Evolutionary conservation across 352 stramenopile genomes (phyloP).

Genomic region (Pythium biforme): DNA sequence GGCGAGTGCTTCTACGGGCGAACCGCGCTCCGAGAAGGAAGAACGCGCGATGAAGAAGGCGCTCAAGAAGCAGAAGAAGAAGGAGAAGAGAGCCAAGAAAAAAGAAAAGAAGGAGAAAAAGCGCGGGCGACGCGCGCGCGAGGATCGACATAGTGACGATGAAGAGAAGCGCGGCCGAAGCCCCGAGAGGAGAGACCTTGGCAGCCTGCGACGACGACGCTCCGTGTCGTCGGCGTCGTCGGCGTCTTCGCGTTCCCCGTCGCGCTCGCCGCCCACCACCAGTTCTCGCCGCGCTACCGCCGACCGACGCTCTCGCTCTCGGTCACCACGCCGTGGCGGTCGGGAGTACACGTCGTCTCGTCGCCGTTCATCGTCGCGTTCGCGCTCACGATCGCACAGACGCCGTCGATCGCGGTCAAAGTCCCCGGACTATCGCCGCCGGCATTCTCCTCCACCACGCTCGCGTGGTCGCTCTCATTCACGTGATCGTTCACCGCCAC

Average conservation of each 20-base stretch:
- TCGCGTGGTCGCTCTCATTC: conserved; percentile 5
- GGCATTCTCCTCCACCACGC: neutral
- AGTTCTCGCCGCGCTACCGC: too few species aligned
- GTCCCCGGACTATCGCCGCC: neutral
- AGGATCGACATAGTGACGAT: neutral
- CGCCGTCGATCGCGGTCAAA: conserved; percentile 3
- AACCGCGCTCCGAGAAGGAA: conserved; percentile 26
- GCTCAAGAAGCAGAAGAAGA: conserved; percentile 50
- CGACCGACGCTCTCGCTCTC: neutral
- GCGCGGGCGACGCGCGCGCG: conserved; percentile 24
- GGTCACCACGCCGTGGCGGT: neutral
- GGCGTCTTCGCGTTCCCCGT: neutral
- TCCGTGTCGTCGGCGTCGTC: conserved; percentile 10
- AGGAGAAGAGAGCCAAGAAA: conserved; percentile 67
- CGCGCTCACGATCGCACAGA: conserved; percentile 1
- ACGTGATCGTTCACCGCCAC: neutral
- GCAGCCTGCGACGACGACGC: neutral
- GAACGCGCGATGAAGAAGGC: conserved; percentile 54
- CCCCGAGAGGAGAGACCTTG: neutral
- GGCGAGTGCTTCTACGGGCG: neutral
- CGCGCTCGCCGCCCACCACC: too few species aligned
- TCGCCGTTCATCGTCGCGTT: conserved; percentile 10
- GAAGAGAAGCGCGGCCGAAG: conserved; percentile 9
- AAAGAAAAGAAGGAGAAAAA: conserved; percentile 69
- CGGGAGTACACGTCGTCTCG: neutral